Base-by-base conservation (phyloP, 192 early-diverging fungal genomes). In the Irineochytrium annulatum region DNA sequence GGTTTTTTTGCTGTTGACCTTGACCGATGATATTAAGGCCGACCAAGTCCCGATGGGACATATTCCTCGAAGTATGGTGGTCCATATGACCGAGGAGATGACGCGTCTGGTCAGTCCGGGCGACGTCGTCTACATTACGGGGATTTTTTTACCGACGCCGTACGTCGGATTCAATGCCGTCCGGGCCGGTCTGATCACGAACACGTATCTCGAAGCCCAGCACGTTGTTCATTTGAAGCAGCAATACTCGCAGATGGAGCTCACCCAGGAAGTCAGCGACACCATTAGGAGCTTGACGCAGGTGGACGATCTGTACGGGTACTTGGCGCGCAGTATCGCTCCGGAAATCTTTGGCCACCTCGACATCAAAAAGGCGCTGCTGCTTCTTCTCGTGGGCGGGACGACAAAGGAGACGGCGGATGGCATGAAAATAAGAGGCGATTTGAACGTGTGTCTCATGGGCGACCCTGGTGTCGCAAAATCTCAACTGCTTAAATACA, bases 1-100 rank as follows among this genome's bases (percentile, higher is more conserved):
- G 14, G 52, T 33, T 26, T 64, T 0, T 27, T 35, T 43, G 13
- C 16, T 26, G 24, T 29, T 41, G 16, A 57, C 6, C 26, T 34
- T 33, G 1, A 55, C 55, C 29, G 30, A 43, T 45, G 3, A 8
- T n/a, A 16, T 29, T 8, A 56, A 89, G 86, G 89, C 94, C 24
- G 93, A 98, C 74, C 95, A 98, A 87, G 92, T 98, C 19, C 95
- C 95, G 49, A 94, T 95, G 72, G 95, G 95, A 57, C 93, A 95
- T 71, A 98, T 98, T 70, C 95, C 95, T 57, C 86, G 95, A 41
- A 84, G 89, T 29, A 94, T 98, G 85, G 91, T 88, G n/a, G 78
- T 98, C 27, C 88, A 97, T 69, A 71, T 95, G 34, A 85, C 83
- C 74, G 91, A 91, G 54, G 78, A 83, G 41, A 69, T 88, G 34